These are phyloP conservation scores for Pueraria montana DNA, from an alignment of 306 rosid species.

Conservation along the genomic window DNA sequence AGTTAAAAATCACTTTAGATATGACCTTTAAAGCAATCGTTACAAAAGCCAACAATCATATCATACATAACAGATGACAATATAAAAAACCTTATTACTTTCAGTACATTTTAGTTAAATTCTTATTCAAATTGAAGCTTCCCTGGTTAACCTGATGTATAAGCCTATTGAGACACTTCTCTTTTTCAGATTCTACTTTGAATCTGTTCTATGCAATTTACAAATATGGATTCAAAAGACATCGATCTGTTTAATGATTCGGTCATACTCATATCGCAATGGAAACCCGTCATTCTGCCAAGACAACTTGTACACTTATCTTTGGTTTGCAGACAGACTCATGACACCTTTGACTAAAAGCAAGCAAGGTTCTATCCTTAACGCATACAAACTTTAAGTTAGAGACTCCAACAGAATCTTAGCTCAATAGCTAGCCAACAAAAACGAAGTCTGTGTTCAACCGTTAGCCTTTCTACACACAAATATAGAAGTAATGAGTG, in stretches of 20 bases:
- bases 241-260: constrained; percentile 17
- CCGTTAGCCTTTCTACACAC: not conserved
- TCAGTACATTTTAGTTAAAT: not conserved
- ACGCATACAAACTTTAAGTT: not conserved
- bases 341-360: constrained; percentile 3
- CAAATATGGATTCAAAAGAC: constrained; percentile 24
- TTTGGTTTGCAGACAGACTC: not conserved
- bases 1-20: not conserved
- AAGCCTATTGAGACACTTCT: not conserved
- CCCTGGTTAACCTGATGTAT: not conserved
- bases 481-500: constrained; percentile 22
- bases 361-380: not conserved
- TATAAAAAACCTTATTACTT: not conserved
- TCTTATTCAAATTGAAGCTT: not conserved
- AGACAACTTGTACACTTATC: not conserved
- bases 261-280: not conserved
- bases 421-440: constrained; percentile 14
- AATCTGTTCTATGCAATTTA: constrained; percentile 1
- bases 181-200: constrained; percentile 17
- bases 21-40: not conserved
- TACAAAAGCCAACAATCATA: not conserved
- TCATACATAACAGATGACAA: not conserved
- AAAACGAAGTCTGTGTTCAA: constrained; percentile 10
- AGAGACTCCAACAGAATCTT: constrained; percentile 10
- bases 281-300: constrained; percentile 22